These are phyloP conservation scores for Diaporthe batatas DNA, from an alignment of 2,329 filamentous ascomycete genomes.

Conservation along the genomic window DNA sequence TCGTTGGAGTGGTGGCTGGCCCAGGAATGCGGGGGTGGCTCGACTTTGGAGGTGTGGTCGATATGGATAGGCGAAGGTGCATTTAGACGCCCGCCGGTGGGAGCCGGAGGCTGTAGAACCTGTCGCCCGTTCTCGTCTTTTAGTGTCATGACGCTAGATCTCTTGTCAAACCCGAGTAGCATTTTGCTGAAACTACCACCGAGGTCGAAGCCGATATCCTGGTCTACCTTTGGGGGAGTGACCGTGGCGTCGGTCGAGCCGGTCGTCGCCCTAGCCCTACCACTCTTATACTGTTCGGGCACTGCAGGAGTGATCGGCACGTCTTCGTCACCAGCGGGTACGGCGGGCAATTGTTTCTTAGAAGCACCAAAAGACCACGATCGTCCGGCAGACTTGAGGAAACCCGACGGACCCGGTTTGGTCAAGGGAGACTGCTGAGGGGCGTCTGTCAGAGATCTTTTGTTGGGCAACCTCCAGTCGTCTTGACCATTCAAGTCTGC, in stretches of 20 bases:
- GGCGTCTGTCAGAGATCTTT: conserved; percentile 56
- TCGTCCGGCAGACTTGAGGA: conserved; percentile 68
- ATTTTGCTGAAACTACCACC: conserved; percentile 71
- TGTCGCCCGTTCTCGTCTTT: conserved; percentile 56
- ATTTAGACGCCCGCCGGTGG: conserved; percentile 60
- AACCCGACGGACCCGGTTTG: conserved; percentile 64
- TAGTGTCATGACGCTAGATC: conserved; percentile 63
- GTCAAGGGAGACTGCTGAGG: conserved; percentile 57
- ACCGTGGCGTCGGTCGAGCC: conserved; percentile 67
- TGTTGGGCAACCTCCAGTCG: conserved; percentile 55
- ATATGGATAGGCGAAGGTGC: conserved; percentile 64
- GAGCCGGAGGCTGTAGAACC: conserved; percentile 55
- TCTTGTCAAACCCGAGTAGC: conserved; percentile 68
- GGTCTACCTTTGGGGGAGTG: conserved; percentile 63
- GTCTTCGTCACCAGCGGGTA: conserved; percentile 54
- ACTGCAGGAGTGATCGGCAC: conserved; percentile 54
- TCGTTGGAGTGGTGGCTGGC: conserved; percentile 66
- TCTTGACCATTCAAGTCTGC: conserved; percentile 60
- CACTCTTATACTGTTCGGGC: conserved; percentile 48
- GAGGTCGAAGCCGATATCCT: conserved; percentile 63
- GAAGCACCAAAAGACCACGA: conserved; percentile 72
- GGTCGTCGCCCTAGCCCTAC: conserved; percentile 64
- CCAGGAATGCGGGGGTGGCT: conserved; percentile 64
- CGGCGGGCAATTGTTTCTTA: conserved; percentile 61
- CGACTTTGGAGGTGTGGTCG: conserved; percentile 59